Evolutionary conservation across 2,329 filamentous ascomycete genomes (phyloP).

Genomic region (Cladosporium sp.): DNA sequence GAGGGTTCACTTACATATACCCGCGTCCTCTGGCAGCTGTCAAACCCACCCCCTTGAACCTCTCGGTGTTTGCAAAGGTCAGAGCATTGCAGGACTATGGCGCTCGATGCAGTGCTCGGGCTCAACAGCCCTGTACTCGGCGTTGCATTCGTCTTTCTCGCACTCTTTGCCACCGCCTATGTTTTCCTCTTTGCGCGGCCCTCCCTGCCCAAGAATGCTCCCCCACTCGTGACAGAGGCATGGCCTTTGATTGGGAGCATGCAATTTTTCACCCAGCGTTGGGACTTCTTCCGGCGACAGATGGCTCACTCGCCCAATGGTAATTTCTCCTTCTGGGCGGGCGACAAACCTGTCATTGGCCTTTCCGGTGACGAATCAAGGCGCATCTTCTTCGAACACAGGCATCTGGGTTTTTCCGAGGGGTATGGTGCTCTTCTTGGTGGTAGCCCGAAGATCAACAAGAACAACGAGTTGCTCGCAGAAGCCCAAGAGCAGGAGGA

Average conservation of each 20-base stretch:
- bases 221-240: slow-evolving; percentile 15
- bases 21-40: no score
- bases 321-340: slow-evolving; percentile 47
- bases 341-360: slow-evolving; percentile 40
- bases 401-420: slow-evolving; percentile 38
- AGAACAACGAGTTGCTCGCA: slow-evolving; percentile 13
- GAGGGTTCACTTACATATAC: no score
- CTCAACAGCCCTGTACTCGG: neutral
- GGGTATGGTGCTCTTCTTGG: slow-evolving; percentile 34
- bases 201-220: slow-evolving; percentile 22
- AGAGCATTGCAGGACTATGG: neutral
- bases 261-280: slow-evolving; percentile 43
- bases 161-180: slow-evolving; percentile 14
- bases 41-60: neutral
- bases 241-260: slow-evolving; percentile 41
- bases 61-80: neutral
- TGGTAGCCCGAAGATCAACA: slow-evolving; percentile 28
- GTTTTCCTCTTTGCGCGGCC: slow-evolving; percentile 20
- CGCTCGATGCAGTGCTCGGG: neutral
- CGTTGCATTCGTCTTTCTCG: neutral
- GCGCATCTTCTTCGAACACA: slow-evolving; percentile 41
- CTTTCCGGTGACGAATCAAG: slow-evolving; percentile 40
- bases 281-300: slow-evolving; percentile 39
- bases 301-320: slow-evolving; percentile 31
- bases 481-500: slow-evolving; percentile 13